These are phyloP conservation scores for Coprinellus aureogranulatus DNA, from an alignment of 768 basidiomycete species.

Conservation along the genomic window DNA sequence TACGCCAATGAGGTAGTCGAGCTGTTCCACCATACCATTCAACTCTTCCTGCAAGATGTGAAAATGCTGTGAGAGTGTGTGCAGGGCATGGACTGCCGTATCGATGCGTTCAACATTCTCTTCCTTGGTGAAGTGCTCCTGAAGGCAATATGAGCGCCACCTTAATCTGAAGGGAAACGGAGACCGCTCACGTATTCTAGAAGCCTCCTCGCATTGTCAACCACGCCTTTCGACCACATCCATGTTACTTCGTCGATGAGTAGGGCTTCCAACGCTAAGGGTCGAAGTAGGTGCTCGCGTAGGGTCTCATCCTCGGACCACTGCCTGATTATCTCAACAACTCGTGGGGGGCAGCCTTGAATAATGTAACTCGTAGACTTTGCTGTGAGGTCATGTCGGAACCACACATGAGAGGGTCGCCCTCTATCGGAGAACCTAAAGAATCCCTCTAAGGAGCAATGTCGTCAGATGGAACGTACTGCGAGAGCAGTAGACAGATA, in stretches of 20 bases:
- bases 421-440: background rate
- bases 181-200: background rate
- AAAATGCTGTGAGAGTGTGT: background rate
- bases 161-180: too few species aligned
- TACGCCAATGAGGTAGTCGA: background rate
- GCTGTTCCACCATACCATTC: background rate
- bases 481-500: too few species aligned
- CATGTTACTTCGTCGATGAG: background rate
- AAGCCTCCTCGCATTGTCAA: background rate
- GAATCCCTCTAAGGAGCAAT: background rate
- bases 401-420: constrained; percentile 1
- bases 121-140: background rate
- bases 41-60: background rate
- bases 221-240: background rate
- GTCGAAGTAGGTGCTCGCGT: background rate
- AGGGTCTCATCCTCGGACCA: background rate
- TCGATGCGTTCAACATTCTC: background rate
- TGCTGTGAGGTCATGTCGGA: background rate
- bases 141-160: too few species aligned
- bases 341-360: background rate
- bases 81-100: background rate
- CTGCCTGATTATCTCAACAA: background rate
- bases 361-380: constrained; percentile 3
- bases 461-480: too few species aligned
- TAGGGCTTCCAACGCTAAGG: background rate